A percentile compares a stretch with the other conserved stretches of the same genome.
These are phyloP conservation scores for Amanita fuliginea DNA, from an alignment of 768 basidiomycete genomes.

Conservation along the genomic window DNA sequence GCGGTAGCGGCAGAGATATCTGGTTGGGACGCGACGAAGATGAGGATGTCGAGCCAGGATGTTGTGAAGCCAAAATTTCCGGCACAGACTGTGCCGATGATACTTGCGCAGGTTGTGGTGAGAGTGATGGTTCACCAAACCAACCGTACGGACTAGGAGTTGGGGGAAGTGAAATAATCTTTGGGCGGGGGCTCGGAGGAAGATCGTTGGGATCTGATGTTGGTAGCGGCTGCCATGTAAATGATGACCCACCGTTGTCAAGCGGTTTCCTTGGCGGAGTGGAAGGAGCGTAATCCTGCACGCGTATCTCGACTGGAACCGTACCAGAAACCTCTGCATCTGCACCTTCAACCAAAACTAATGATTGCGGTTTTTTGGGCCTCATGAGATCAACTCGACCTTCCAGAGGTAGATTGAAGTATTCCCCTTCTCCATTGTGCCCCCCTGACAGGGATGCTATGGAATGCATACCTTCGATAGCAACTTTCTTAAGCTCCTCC, in stretches of 20 bases:
- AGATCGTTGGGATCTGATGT: constrained; percentile 54
- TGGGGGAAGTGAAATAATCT: constrained; percentile 36
- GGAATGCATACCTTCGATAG: constrained; percentile 44
- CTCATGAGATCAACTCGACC: constrained; percentile 86
- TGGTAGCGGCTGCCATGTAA: constrained; percentile 42
- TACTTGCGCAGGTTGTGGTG: not conserved
- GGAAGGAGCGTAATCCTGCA: constrained; percentile 5
- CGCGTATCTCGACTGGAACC: constrained; percentile 2
- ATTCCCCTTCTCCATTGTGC: constrained; percentile 50
- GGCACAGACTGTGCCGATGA: not conserved
- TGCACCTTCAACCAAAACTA: constrained; percentile 7
- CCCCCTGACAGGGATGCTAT: constrained; percentile 13
- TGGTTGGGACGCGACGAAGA: not conserved
- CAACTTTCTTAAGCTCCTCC: constrained; percentile 52
- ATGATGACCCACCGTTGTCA: constrained; percentile 18
- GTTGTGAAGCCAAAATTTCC: not conserved
- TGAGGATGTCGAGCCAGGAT: not conserved
- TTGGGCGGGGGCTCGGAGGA: constrained; percentile 50
- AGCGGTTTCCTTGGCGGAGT: constrained; percentile 9
- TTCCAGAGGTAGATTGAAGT: constrained; percentile 73
- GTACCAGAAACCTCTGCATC: constrained; percentile 9
- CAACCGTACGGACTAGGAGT: constrained; percentile 23
- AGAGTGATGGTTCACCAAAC: constrained; percentile 4
- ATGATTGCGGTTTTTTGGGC: constrained; percentile 22
- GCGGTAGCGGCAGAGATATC: not conserved